Percentiles rank a stretch among this genome's conserved stretches.
These are phyloP conservation scores for Diversispora eburnea DNA, from an alignment of 192 early-diverging fungal species.

Conservation along the genomic window DNA sequence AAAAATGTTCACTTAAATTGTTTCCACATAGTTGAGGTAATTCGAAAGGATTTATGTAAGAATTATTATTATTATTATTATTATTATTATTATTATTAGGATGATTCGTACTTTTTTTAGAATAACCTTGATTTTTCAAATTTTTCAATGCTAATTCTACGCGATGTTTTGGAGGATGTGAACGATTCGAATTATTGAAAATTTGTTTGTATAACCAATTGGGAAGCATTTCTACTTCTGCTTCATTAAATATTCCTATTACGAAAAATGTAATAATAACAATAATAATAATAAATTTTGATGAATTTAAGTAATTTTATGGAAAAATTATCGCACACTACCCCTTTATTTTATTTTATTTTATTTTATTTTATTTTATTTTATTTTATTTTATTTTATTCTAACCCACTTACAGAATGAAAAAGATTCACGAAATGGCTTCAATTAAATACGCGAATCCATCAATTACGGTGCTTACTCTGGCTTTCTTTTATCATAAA, in stretches of 20 bases:
- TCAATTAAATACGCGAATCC: neutral
- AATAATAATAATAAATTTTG: no score
- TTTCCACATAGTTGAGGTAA: slow-evolving; percentile 41
- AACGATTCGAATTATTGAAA: neutral
- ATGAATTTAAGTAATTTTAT: neutral
- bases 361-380: neutral
- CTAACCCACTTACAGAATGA: neutral
- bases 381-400: neutral
- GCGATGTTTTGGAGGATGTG: slow-evolving; percentile 29
- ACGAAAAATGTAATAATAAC: slow-evolving; percentile 1
- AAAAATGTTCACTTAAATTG: slow-evolving; percentile 74
- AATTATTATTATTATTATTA: no score
- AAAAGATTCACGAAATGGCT: neutral
- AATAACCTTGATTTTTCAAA: slow-evolving; percentile 49
- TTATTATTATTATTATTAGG: no score
- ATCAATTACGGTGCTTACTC: neutral
- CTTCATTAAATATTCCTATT: slow-evolving; percentile 15
- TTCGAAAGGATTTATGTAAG: slow-evolving; percentile 31
- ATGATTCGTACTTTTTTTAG: slow-evolving; percentile 52
- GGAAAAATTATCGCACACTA: neutral
- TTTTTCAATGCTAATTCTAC: slow-evolving; percentile 41
- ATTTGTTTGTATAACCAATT: slow-evolving; percentile 23
- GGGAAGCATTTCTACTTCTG: slow-evolving; percentile 21
- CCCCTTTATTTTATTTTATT: neutral
- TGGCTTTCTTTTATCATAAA: neutral